Conservation (phyloP, 2,329 filamentous ascomycete species). For the Verticillium albo-atrum region DNA sequence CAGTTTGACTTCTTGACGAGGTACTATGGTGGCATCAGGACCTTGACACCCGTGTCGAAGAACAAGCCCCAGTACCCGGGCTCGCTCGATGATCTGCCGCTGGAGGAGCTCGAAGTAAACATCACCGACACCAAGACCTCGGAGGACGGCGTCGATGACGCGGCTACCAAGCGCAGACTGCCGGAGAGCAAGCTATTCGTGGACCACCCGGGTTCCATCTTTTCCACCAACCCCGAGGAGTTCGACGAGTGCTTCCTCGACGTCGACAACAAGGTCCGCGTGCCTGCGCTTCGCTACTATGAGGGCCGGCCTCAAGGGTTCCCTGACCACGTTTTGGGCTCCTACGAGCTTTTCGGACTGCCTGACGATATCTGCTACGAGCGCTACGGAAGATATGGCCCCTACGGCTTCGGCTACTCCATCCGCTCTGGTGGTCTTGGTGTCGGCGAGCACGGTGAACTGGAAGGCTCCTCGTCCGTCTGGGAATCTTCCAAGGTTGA, state of each 20-base stretch:
- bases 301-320: constrained; percentile 78
- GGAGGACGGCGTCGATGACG: constrained; percentile 19
- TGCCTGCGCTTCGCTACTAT: constrained; percentile 70
- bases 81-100: constrained; percentile 51
- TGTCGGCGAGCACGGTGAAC: constrained; percentile 79
- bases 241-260: constrained; percentile 79
- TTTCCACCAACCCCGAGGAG: constrained; percentile 36
- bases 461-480: constrained; percentile 72
- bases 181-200: constrained; percentile 50
- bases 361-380: constrained; percentile 90
- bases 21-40: constrained; percentile 85
- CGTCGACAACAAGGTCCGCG: constrained; percentile 53
- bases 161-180: constrained; percentile 24
- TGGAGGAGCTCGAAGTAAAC: constrained; percentile 34
- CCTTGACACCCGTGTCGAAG: constrained; percentile 58
- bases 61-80: constrained; percentile 80
- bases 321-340: constrained; percentile 81
- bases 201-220: constrained; percentile 29
- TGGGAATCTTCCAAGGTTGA: constrained; percentile 75
- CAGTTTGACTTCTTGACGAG: constrained; percentile 78
- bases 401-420: constrained; percentile 88
- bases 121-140: constrained; percentile 17
- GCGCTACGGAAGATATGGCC: constrained; percentile 78
- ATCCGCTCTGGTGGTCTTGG: constrained; percentile 73
- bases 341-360: constrained; percentile 73